Evolutionary conservation across 306 rosid species (phyloP), one percentile per base, ranked within the genome.

Genomic region (Trichosanthes truncata): DNA sequence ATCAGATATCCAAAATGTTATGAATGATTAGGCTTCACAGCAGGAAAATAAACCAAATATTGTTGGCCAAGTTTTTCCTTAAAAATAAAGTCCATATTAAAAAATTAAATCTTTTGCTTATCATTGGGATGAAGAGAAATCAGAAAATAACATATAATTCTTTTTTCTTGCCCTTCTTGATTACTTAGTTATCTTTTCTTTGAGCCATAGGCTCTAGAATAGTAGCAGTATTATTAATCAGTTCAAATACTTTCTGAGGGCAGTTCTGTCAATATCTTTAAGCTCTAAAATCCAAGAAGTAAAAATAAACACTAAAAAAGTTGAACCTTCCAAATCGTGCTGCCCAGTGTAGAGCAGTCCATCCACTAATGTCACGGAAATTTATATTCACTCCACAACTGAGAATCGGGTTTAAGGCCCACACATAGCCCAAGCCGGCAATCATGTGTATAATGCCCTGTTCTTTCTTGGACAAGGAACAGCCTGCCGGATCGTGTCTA

Each of bases 311-410:
- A 18, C 3, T 29, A 33, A 18, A 74, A 49, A 33, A 8, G 33
- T 11, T 25, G 55, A 80, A 96, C 99, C 99, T 96, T 84, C 98
- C 99, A 80, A 91, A 91, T 72, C 86, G 89, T 63, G 98, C 97
- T 25, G 99, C 98, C 98, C 98, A 96, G 63, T 96, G 99, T 48
- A 96, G 90, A 77, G 99, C 98, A 35, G 97, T 93, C 94, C 93
- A 87, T 40, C 99, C 99, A 23, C 78, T 96, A 79, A 96, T 90
- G 87, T 96, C 99, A 25, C 99, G 98, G 87, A 96, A 96, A 82
- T 96, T 91, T 84, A 96, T 80, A 87, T 82, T 87, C 79, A 93
- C 91, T 23, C 98, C 96, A 75, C 76, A 85, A 81, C 84, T 83
- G 78, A 96, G 96, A 80, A 93, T 87, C 33, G 93, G 93, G 83